Evolutionary conservation across 805 yeast species (phyloP).

Genomic region (Hanseniaspora mollemarum): DNA sequence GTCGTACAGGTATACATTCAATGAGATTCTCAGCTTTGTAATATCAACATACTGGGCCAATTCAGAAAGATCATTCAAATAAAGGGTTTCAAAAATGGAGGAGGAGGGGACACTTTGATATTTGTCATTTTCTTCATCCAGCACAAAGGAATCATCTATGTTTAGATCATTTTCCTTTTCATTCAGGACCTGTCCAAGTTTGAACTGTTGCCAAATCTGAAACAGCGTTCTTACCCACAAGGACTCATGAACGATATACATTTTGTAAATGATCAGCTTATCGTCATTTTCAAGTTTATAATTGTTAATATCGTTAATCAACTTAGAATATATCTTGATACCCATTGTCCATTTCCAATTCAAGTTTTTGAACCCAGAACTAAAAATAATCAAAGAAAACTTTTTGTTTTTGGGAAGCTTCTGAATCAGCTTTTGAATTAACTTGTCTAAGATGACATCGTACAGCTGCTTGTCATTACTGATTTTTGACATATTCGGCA

Average conservation of each 20-base stretch:
- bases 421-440: conserved; percentile 46
- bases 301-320: conserved; percentile 46
- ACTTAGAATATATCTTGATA: conserved; percentile 42
- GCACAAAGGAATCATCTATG: conserved; percentile 5
- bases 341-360: conserved; percentile 58
- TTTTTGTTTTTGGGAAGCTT: conserved; percentile 46
- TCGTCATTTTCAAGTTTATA: conserved; percentile 21
- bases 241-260: conserved; percentile 78
- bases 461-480: conserved; percentile 33
- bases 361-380: conserved; percentile 59
- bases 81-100: conserved; percentile 25
- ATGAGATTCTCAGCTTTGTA: conserved; percentile 60
- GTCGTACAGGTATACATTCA: conserved; percentile 63
- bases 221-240: conserved; percentile 76
- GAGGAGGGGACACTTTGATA: conserved; percentile 3
- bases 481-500: conserved; percentile 42
- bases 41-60: conserved; percentile 57
- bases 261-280: conserved; percentile 35
- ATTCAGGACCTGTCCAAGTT: conserved; percentile 38
- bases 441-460: conserved; percentile 36
- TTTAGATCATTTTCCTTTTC: conserved; percentile 9
- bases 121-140: conserved; percentile 1
- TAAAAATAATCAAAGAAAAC: conserved; percentile 62
- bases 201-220: conserved; percentile 55
- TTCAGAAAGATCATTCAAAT: conserved; percentile 41